phyloP scores from a whole-genome alignment of 2,329 filamentous ascomycete genomes.

The Trichoderma breve region DNA sequence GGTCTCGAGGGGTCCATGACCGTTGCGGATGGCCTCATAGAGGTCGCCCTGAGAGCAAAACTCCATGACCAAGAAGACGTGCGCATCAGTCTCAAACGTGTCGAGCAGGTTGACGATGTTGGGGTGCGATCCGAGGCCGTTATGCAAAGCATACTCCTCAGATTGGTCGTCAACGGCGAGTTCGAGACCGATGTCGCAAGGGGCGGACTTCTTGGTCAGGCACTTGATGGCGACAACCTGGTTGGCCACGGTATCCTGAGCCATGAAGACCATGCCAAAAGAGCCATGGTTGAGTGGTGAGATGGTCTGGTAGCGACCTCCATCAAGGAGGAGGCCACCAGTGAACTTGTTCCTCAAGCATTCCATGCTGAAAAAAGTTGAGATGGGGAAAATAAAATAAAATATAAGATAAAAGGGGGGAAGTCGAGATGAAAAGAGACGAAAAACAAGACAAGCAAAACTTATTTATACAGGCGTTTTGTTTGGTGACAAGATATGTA shows the following conservation, averaged over 20 bases:
- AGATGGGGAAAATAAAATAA: slow-evolving; percentile 22
- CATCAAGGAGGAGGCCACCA: slow-evolving; percentile 76
- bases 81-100: slow-evolving; percentile 87
- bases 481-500: slow-evolving; percentile 15
- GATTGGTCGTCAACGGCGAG: slow-evolving; percentile 79
- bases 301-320: slow-evolving; percentile 79
- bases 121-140: slow-evolving; percentile 72
- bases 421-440: background rate
- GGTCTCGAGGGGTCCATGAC: slow-evolving; percentile 85
- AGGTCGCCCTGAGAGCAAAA: slow-evolving; percentile 94
- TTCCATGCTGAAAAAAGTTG: slow-evolving; percentile 56
- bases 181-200: slow-evolving; percentile 57
- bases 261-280: slow-evolving; percentile 97
- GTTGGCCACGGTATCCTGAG: slow-evolving; percentile 72
- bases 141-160: slow-evolving; percentile 77
- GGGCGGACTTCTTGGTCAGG: slow-evolving; percentile 75
- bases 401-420: slow-evolving; percentile 23
- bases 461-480: slow-evolving; percentile 32
- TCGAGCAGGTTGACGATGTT: slow-evolving; percentile 93
- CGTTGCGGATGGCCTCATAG: slow-evolving; percentile 92
- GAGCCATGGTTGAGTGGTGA: slow-evolving; percentile 97
- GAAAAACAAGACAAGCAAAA: slow-evolving; percentile 5
- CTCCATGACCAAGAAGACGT: slow-evolving; percentile 90
- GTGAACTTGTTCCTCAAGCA: slow-evolving; percentile 83
- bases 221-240: slow-evolving; percentile 94